Evolutionary conservation across 2,329 filamentous ascomycete genomes (phyloP).

Genomic region (Alternaria sp.): DNA sequence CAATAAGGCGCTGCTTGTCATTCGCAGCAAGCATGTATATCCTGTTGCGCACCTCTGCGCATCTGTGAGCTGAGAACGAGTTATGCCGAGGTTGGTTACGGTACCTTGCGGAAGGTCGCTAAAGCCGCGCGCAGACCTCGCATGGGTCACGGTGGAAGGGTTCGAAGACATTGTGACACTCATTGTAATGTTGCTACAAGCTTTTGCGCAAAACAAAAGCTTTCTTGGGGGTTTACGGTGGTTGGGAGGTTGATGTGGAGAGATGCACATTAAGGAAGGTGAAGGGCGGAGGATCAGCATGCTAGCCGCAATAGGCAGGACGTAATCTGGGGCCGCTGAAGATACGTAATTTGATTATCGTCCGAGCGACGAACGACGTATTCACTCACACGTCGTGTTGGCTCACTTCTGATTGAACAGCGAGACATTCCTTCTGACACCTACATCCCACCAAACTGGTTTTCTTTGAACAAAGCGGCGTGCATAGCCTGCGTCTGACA

Average conservation of each 20-base stretch:
- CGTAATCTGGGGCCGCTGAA: slow-evolving; percentile 6
- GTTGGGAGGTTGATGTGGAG: neutral
- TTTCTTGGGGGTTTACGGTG: slow-evolving; percentile 9
- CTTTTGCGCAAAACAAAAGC: slow-evolving; percentile 10
- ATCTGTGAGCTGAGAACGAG: slow-evolving; percentile 12
- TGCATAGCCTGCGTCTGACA: neutral
- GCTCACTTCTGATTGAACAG: neutral
- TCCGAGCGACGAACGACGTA: slow-evolving; percentile 1
- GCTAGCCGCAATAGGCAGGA: slow-evolving; percentile 16
- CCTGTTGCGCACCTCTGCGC: slow-evolving; percentile 19
- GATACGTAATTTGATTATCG: slow-evolving; percentile 16
- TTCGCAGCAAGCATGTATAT: slow-evolving; percentile 14
- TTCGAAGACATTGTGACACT: slow-evolving; percentile 14
- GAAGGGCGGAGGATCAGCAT: neutral
- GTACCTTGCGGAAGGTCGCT: slow-evolving; percentile 16
- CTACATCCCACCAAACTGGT: neutral
- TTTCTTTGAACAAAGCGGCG: neutral
- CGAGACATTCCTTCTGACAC: neutral
- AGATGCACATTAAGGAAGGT: slow-evolving; percentile 15
- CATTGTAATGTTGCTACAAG: neutral
- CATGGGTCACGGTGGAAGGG: slow-evolving; percentile 9
- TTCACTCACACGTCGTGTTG: neutral
- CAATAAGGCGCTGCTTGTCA: slow-evolving; percentile 14
- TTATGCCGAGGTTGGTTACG: slow-evolving; percentile 12
- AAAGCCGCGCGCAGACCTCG: slow-evolving; percentile 11